These are phyloP conservation scores for Hortaea werneckii DNA, from an alignment of 2,329 filamentous ascomycete species.

Conservation along the genomic window DNA sequence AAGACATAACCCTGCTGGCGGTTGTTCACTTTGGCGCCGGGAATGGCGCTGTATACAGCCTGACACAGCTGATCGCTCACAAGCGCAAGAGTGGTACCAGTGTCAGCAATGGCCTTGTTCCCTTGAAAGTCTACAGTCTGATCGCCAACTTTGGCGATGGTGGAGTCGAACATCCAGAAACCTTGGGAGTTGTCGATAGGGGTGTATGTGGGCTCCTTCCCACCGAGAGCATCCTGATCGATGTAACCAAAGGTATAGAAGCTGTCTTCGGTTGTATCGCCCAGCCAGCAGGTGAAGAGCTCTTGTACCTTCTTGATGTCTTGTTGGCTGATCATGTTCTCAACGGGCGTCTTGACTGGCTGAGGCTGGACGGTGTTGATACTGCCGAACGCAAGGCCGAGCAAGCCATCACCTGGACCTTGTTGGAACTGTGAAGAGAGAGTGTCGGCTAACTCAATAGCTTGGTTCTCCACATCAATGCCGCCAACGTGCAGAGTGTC, in stretches of 20 bases:
- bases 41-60: conserved; percentile 54
- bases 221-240: conserved; percentile 46
- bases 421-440: conserved; percentile 49
- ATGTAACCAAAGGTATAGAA: conserved; percentile 70
- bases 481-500: conserved; percentile 55
- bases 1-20: conserved; percentile 54
- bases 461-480: conserved; percentile 50
- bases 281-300: conserved; percentile 56
- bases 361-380: conserved; percentile 32
- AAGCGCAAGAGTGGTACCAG: conserved; percentile 58
- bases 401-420: conserved; percentile 51
- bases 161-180: conserved; percentile 58
- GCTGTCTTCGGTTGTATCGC: conserved; percentile 32
- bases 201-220: conserved; percentile 38
- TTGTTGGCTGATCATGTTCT: conserved; percentile 55
- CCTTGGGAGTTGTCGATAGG: conserved; percentile 53
- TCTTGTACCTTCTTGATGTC: conserved; percentile 44
- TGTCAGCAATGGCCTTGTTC: conserved; percentile 62
- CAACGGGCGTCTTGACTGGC: conserved; percentile 52
- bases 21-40: conserved; percentile 41
- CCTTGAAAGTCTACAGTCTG: conserved; percentile 38
- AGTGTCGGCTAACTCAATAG: conserved; percentile 52
- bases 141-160: conserved; percentile 48
- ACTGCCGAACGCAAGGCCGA: conserved; percentile 54
- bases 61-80: conserved; percentile 52